Percentiles rank a stretch among this genome's conserved stretches.
These are phyloP conservation scores for Stagonosporopsis chrysanthemi DNA, from an alignment of 2,329 filamentous ascomycete genomes.

Conservation along the genomic window DNA sequence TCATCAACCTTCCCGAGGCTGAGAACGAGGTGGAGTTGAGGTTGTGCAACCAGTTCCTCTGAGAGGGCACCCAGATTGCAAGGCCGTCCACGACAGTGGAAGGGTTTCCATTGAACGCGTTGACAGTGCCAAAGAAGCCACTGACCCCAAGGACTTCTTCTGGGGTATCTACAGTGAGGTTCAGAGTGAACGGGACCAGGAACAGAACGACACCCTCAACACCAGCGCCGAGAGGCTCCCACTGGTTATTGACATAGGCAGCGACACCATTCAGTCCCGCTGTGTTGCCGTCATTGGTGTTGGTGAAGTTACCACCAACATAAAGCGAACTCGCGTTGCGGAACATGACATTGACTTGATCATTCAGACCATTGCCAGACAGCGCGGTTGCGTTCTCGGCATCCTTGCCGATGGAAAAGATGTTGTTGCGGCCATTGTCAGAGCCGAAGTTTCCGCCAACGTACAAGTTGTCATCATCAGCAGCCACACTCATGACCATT, in stretches of 20 bases:
- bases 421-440: slow-evolving; percentile 68
- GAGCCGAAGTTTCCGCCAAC: slow-evolving; percentile 85
- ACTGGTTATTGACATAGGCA: slow-evolving; percentile 73
- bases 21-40: slow-evolving; percentile 68
- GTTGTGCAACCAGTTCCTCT: slow-evolving; percentile 86
- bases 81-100: slow-evolving; percentile 74
- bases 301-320: slow-evolving; percentile 84
- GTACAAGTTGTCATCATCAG: slow-evolving; percentile 68
- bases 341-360: slow-evolving; percentile 75
- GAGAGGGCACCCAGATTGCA: slow-evolving; percentile 89
- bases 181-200: slow-evolving; percentile 80
- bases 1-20: slow-evolving; percentile 75
- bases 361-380: slow-evolving; percentile 78
- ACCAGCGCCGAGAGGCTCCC: slow-evolving; percentile 82
- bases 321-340: slow-evolving; percentile 69
- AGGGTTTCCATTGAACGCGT: slow-evolving; percentile 69
- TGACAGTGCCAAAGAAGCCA: slow-evolving; percentile 78
- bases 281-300: slow-evolving; percentile 68
- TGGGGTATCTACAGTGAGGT: slow-evolving; percentile 71
- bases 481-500: slow-evolving; percentile 72
- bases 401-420: slow-evolving; percentile 70
- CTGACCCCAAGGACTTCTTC: slow-evolving; percentile 82
- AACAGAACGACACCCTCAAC: slow-evolving; percentile 79
- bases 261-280: slow-evolving; percentile 78
- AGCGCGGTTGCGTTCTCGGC: slow-evolving; percentile 68